phyloP scores from a whole-genome alignment of 768 basidiomycete species.

The Piloderma croceum region DNA sequence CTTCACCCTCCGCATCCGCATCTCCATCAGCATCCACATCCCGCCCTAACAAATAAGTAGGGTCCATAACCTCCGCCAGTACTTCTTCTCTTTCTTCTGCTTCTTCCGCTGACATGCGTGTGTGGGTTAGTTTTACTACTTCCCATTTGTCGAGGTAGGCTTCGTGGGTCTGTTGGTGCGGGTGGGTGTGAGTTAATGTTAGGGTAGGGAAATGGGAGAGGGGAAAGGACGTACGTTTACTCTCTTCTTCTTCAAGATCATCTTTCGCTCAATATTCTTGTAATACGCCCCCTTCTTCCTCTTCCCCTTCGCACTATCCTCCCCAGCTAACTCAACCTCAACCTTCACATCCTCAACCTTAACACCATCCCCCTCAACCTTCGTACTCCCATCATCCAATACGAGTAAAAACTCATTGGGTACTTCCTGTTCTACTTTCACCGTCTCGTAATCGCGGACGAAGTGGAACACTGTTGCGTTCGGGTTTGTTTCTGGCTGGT shows the following conservation, averaged over 20 bases:
- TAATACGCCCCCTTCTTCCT: conserved; percentile 74
- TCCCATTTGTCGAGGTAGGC: conserved; percentile 80
- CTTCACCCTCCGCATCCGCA: conserved; percentile 62
- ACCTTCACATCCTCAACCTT: conserved; percentile 30
- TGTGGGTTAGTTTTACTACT: conserved; percentile 66
- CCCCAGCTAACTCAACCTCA: conserved; percentile 3
- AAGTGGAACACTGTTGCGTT: conserved; percentile 73
- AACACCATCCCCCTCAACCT: conserved; percentile 30
- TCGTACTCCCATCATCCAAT: conserved; percentile 53
- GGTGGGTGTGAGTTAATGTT: conserved; percentile 6
- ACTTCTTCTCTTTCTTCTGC: conserved; percentile 74
- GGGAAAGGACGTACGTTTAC: conserved; percentile 50
- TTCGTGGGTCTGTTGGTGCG: conserved; percentile 51
- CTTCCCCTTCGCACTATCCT: conserved; percentile 11
- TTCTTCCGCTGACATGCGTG: conserved; percentile 68
- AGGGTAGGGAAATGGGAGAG: conserved; percentile 1
- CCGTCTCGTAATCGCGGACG: conserved; percentile 80
- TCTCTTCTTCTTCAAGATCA: conserved; percentile 80
- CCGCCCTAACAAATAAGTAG: conserved; percentile 50
- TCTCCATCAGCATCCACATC: conserved; percentile 47
- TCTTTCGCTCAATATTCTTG: conserved; percentile 85
- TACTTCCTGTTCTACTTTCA: conserved; percentile 82
- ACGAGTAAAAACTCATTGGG: conserved; percentile 80
- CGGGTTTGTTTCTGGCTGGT: no score
- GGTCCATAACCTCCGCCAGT: conserved; percentile 73